Conservation (phyloP, 129 eudicot species). For the Solidago caesia region DNA sequence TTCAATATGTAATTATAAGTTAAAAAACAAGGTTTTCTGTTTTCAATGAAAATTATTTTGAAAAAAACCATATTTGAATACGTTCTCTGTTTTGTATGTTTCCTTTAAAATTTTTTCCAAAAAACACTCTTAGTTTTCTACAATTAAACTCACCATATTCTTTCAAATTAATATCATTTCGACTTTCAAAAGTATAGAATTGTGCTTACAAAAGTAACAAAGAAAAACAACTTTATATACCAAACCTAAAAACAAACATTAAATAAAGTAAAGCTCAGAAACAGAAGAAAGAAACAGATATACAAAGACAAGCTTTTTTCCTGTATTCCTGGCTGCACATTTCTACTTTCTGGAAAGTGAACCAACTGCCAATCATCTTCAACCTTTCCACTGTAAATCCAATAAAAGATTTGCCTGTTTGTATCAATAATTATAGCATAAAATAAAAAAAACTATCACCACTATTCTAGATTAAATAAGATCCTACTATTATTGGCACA, state of each 20-base stretch:
- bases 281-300: constrained; percentile 13
- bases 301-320: constrained; percentile 11
- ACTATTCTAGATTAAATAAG: background rate
- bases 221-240: too few species aligned
- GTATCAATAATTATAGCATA: background rate
- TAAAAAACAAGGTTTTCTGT: too few species aligned
- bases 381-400: background rate
- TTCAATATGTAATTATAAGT: too few species aligned
- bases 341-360: constrained; percentile 26
- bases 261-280: background rate
- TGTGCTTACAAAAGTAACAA: too few species aligned
- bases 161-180: too few species aligned
- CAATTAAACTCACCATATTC: too few species aligned
- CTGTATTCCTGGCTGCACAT: constrained; percentile 21
- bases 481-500: background rate
- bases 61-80: too few species aligned
- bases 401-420: background rate
- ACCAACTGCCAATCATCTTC: constrained; percentile 31
- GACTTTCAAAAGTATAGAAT: background rate
- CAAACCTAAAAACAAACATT: background rate
- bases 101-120: too few species aligned
- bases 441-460: background rate
- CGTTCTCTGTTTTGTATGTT: too few species aligned
- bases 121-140: too few species aligned
- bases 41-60: too few species aligned